Percentiles rank a stretch among this genome's conserved stretches.
Evolutionary conservation across 495 filamentous ascomycete genomes (phyloP).

Genomic region (Cudoniella acicularis): DNA sequence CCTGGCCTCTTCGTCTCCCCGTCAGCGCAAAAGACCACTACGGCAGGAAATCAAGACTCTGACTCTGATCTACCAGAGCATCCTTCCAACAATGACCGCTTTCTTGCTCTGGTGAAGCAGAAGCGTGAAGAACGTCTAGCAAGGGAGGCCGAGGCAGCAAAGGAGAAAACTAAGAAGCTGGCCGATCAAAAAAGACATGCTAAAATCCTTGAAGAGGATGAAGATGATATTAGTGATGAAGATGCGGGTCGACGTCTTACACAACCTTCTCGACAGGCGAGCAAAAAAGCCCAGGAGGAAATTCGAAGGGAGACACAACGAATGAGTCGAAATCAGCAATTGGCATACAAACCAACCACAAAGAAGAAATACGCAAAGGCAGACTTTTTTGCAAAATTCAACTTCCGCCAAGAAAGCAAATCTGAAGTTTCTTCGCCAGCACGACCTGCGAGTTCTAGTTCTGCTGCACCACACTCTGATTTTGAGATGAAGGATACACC

Average conservation of each 20-base stretch:
- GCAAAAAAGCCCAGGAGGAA: slow-evolving; percentile 95
- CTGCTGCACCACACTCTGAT: slow-evolving; percentile 36
- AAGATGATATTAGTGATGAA: slow-evolving; percentile 54
- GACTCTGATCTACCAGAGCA: slow-evolving; percentile 46
- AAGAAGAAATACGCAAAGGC: slow-evolving; percentile 90
- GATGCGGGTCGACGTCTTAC: slow-evolving; percentile 55
- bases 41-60: slow-evolving; percentile 20
- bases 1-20: slow-evolving; percentile 45
- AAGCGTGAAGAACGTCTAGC: slow-evolving; percentile 68
- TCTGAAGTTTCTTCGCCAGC: slow-evolving; percentile 33
- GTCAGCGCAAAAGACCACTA: slow-evolving; percentile 21
- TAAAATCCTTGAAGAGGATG: slow-evolving; percentile 33
- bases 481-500: slow-evolving; percentile 46
- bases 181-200: slow-evolving; percentile 29
- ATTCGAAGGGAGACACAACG: slow-evolving; percentile 92
- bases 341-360: slow-evolving; percentile 84
- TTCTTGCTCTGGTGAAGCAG: slow-evolving; percentile 64
- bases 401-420: slow-evolving; percentile 49
- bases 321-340: slow-evolving; percentile 81
- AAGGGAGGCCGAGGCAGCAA: slow-evolving; percentile 53
- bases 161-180: slow-evolving; percentile 48
- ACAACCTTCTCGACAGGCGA: slow-evolving; percentile 76
- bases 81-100: slow-evolving; percentile 49
- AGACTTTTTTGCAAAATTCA: slow-evolving; percentile 80
- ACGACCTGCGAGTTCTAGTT: slow-evolving; percentile 35